Evolutionary conservation across 179 eudicot genomes (phyloP).

Genomic region (Camellia oleifera): DNA sequence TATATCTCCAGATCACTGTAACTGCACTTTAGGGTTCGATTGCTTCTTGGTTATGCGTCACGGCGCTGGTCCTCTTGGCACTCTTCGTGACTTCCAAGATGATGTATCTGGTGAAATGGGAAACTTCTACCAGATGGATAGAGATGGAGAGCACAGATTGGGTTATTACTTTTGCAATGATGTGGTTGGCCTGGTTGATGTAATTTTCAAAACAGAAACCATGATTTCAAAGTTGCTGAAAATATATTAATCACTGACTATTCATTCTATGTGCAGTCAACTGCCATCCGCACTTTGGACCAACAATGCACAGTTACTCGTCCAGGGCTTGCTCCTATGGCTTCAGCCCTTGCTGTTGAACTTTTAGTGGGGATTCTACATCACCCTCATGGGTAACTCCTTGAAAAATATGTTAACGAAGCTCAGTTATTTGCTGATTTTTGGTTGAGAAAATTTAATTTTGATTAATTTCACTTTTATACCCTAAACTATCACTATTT

Average conservation of each 20-base stretch:
- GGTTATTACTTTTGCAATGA: constrained; percentile 98
- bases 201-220: constrained; percentile 26
- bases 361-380: constrained; percentile 86
- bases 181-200: constrained; percentile 94
- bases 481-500: too few species aligned
- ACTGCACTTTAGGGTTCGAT: constrained; percentile 96
- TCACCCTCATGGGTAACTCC: constrained; percentile 74
- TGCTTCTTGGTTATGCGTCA: constrained; percentile 98
- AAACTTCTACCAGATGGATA: constrained; percentile 36
- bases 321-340: constrained; percentile 97
- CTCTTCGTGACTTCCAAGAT: constrained; percentile 23
- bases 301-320: constrained; percentile 99
- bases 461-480: too few species aligned
- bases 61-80: constrained; percentile 68
- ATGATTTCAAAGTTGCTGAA: not conserved
- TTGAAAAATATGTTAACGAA: not conserved
- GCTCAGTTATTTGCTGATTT: not conserved
- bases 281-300: constrained; percentile 88
- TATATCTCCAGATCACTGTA: constrained; percentile 55
- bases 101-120: constrained; percentile 44
- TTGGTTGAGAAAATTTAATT: not conserved
- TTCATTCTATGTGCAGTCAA: constrained; percentile 55
- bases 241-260: constrained; percentile 4
- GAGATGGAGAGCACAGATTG: constrained; percentile 46
- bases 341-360: constrained; percentile 95